Evolutionary conservation across 495 filamentous ascomycete genomes (phyloP), one percentile per base, ranked within the genome.

Genomic region (Aspergillus diversus): DNA sequence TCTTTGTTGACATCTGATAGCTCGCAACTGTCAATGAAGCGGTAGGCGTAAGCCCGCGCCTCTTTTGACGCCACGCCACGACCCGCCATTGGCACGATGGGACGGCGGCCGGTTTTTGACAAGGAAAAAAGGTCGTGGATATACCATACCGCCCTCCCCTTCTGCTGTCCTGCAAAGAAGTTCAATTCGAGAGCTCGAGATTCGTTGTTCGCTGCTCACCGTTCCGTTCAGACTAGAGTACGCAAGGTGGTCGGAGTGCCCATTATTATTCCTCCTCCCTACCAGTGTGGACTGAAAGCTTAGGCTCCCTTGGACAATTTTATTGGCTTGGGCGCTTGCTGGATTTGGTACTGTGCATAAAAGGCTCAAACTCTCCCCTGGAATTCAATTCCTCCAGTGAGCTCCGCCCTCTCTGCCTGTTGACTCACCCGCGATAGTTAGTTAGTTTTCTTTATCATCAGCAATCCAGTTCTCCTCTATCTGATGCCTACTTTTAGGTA

Each of bases 1-100:
- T 54, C 53, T 52, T 61, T 56, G 59, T 61, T 61, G 39, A 56
- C 42, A 33, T 27, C 53, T 61, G 52, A 50, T 33, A 61, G 35
- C 39, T 55, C 59, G n/a, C 7, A 16, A 60, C 59, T 35, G 39
- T 37, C n/a, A 51, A 33, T 42, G 27, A 50, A 17, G 27, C 31
- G 42, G 58, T 3, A 48, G 50, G 37, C 37, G 59, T 35, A n/a
- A 54, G 27, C 51, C 51, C 50, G 50, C 37, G 47, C 16, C 47
- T 50, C 16, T 21, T 17, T 17, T 27, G 15, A 53, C 49, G 50
- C 49, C 42, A 52, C 47, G 46, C 15, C 37, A 53, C 11, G 9
- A 17, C 48, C 34, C 48, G 48, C 48, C 11, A 17, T 33, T 39
- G 12, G 27, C 51, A 48, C 39, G 31, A 55, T 54, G 39, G n/a